Conservation (phyloP, 2,329 filamentous ascomycete species). For the Aureobasidium sp. region DNA sequence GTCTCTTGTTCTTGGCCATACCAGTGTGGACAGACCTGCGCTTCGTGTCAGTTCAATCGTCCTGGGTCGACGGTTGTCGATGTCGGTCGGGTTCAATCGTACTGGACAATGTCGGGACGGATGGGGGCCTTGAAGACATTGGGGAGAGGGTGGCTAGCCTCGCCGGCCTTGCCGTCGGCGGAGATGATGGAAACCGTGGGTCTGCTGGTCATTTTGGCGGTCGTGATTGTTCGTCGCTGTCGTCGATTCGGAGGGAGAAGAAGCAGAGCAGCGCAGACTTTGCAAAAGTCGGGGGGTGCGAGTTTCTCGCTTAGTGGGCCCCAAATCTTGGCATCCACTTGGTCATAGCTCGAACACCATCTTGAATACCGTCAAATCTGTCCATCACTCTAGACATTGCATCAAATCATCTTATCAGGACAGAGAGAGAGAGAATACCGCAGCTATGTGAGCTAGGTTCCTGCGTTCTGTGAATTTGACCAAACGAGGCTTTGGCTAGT, state of each 20-base stretch:
- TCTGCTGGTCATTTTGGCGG: conserved; percentile 75
- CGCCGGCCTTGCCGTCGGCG: conserved; percentile 88
- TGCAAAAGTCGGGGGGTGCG: conserved; percentile 9
- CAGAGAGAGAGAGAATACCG: no score
- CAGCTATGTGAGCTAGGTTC: no score
- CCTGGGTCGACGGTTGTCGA: conserved; percentile 12
- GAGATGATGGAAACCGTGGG: conserved; percentile 96
- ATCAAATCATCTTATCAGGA: no score
- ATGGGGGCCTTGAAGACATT: conserved; percentile 96
- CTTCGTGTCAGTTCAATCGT: conserved; percentile 24
- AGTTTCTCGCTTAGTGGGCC: conserved; percentile 8
- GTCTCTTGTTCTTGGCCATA: conserved; percentile 99
- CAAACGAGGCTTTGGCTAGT: no score
- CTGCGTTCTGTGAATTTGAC: no score
- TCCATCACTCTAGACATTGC: no score
- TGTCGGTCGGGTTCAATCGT: conserved; percentile 38
- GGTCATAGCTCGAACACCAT: neutral
- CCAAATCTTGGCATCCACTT: conserved; percentile 1
- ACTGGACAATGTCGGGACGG: conserved; percentile 98
- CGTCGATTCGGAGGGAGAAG: conserved; percentile 5
- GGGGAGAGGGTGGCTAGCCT: conserved; percentile 84
- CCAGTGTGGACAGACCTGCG: conserved; percentile 78
- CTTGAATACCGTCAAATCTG: no score
- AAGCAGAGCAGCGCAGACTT: neutral
- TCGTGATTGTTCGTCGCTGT: conserved; percentile 17